phyloP scores from a whole-genome alignment of 2,329 filamentous ascomycete species.

The Fusarium annulatum region DNA sequence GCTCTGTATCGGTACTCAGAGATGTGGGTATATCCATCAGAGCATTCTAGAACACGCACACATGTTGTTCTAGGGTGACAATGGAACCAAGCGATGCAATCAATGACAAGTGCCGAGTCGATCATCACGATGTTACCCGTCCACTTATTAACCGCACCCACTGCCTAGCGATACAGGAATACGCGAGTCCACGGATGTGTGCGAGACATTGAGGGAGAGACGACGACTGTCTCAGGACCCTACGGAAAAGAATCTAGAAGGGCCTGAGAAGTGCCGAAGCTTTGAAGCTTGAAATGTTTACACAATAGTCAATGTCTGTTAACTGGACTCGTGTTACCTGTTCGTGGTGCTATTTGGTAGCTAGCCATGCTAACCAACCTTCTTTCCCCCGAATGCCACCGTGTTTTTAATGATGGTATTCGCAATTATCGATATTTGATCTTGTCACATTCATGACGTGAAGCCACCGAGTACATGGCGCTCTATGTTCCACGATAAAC shows the following conservation, averaged over 20 bases:
- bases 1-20: background rate
- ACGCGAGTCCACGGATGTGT: background rate
- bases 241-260: background rate
- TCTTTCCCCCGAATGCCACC: background rate
- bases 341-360: constrained; percentile 4
- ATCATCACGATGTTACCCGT: background rate
- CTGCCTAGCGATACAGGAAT: background rate
- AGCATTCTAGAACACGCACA: background rate
- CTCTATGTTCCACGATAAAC: background rate
- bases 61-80: background rate
- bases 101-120: background rate
- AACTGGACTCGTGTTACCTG: background rate
- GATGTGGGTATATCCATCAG: background rate
- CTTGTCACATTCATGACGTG: background rate
- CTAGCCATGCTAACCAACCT: background rate
- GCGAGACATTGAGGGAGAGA: background rate
- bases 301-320: background rate
- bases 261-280: background rate
- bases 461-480: constrained; percentile 7
- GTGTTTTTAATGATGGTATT: background rate
- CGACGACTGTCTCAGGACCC: background rate
- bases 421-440: background rate
- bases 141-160: background rate
- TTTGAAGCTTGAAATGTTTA: background rate
- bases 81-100: background rate